Evolutionary conservation across 169 alveolate genomes (phyloP).

Genomic region (Plasmodium falciparum): DNA sequence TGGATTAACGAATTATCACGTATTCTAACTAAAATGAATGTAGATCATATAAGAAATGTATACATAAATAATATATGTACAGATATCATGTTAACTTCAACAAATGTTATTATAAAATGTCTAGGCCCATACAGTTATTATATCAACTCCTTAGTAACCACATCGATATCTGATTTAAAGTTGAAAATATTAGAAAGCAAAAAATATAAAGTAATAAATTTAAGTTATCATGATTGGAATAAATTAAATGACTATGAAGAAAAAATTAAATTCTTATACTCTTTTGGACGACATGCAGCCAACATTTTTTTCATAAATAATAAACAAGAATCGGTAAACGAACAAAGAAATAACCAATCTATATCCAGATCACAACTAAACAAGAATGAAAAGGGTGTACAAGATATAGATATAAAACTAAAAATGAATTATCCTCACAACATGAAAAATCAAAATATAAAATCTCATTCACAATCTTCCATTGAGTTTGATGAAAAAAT

Average conservation of each 20-base stretch:
- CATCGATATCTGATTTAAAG: constrained; percentile 63
- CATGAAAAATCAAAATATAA: neutral
- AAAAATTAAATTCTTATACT: constrained; percentile 60
- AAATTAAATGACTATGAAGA: constrained; percentile 73
- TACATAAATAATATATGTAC: constrained; percentile 82
- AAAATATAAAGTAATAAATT: constrained; percentile 55
- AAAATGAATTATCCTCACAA: neutral
- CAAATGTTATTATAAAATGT: constrained; percentile 80
- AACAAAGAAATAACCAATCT: no score
- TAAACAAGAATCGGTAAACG: neutral
- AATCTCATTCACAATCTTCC: neutral
- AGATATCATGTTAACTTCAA: constrained; percentile 80
- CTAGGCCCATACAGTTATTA: constrained; percentile 88
- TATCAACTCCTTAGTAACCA: constrained; percentile 79
- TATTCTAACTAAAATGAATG: constrained; percentile 70
- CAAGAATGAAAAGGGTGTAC: neutral
- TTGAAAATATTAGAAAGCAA: constrained; percentile 35
- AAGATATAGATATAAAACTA: neutral
- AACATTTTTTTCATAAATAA: constrained; percentile 31
- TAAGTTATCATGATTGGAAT: constrained; percentile 75
- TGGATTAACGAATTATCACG: constrained; percentile 84
- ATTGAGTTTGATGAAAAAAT: neutral
- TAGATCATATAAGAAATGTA: constrained; percentile 79
- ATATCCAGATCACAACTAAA: neutral
- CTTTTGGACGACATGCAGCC: constrained; percentile 73